Evolutionary conservation across 257 asterid species (phyloP).

Genomic region (Gentiana macrophylla): DNA sequence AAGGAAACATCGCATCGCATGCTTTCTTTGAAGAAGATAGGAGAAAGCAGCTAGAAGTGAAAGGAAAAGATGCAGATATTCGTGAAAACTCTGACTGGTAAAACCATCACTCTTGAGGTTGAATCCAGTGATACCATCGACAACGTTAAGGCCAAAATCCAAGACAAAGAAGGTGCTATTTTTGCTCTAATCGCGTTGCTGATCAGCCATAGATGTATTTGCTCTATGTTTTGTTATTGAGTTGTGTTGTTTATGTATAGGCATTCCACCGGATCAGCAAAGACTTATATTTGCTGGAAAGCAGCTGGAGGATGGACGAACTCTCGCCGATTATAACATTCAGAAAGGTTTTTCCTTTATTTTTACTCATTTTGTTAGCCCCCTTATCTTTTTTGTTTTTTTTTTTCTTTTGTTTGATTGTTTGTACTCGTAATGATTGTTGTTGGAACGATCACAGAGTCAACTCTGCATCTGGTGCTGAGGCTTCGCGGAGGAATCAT

Average conservation of each 20-base stretch:
- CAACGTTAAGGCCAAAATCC: constrained; percentile 24
- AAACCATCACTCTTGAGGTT: constrained; percentile 23
- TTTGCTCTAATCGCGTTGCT: not conserved
- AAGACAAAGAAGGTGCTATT: constrained; percentile 21
- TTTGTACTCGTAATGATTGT: not conserved
- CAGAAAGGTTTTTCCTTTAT: constrained; percentile 18
- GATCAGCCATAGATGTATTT: not conserved
- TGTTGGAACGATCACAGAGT: constrained; percentile 8
- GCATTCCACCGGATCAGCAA: constrained; percentile 37
- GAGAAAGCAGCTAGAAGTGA: not conserved
- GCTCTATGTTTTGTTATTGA: too few relatives aligned
- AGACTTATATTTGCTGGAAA: constrained; percentile 31
- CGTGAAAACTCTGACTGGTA: constrained; percentile 24
- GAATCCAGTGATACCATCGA: constrained; percentile 26
- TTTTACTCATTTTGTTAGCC: too few relatives aligned
- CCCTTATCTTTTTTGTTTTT: not conserved
- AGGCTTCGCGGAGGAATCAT: constrained; percentile 38
- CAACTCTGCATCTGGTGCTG: constrained; percentile 30
- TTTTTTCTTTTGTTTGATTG: not conserved
- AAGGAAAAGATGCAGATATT: constrained; percentile 23
- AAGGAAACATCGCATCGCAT: too few relatives aligned
- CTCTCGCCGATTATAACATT: constrained; percentile 31
- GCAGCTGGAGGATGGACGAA: constrained; percentile 34
- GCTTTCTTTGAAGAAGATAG: not conserved
- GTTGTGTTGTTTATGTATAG: constrained; percentile 1